A percentile compares a stretch with the other conserved stretches of the same genome.
Conservation (phyloP, 495 filamentous ascomycete species). For the Tuber calosporum region DNA sequence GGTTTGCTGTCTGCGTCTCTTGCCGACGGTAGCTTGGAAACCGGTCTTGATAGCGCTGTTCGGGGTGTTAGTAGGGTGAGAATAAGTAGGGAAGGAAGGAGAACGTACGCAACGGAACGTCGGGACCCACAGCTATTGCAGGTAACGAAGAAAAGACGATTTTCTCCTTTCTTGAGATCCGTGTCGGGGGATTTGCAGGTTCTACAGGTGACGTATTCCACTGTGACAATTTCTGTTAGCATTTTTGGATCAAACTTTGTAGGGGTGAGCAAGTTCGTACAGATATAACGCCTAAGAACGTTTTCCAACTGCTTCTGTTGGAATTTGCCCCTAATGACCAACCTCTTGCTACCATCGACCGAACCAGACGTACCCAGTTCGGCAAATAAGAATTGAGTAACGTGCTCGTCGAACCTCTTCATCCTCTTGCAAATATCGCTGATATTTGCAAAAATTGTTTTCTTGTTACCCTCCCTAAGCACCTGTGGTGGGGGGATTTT, state of each 20-base stretch:
- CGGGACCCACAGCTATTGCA: constrained; percentile 85
- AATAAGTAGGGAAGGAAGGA: neutral
- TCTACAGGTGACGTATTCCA: constrained; percentile 98
- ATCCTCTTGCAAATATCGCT: constrained; percentile 79
- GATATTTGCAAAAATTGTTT: constrained; percentile 99
- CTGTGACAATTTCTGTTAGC: constrained; percentile 44
- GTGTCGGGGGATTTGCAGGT: constrained; percentile 94
- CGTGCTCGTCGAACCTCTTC: constrained; percentile 96
- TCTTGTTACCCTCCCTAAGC: constrained; percentile 98
- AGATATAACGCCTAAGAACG: constrained; percentile 85
- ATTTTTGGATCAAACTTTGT: constrained; percentile 13
- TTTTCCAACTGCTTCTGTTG: constrained; percentile 98
- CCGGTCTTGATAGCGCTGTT: constrained; percentile 86
- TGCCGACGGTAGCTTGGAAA: constrained; percentile 95
- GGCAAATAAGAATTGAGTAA: constrained; percentile 93
- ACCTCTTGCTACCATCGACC: constrained; percentile 81
- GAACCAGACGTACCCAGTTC: constrained; percentile 94
- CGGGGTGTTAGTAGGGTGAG: constrained; percentile 11
- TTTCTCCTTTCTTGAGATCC: constrained; percentile 96
- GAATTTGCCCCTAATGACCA: constrained; percentile 98
- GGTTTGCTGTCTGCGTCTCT: constrained; percentile 67
- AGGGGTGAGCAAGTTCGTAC: constrained; percentile 49
- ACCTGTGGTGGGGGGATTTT: constrained; percentile 99
- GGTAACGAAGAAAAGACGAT: constrained; percentile 79
- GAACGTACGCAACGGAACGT: constrained; percentile 64